Evolutionary conservation across 305 asterid species (phyloP).

Genomic region (Fraxinus angustifolia): DNA sequence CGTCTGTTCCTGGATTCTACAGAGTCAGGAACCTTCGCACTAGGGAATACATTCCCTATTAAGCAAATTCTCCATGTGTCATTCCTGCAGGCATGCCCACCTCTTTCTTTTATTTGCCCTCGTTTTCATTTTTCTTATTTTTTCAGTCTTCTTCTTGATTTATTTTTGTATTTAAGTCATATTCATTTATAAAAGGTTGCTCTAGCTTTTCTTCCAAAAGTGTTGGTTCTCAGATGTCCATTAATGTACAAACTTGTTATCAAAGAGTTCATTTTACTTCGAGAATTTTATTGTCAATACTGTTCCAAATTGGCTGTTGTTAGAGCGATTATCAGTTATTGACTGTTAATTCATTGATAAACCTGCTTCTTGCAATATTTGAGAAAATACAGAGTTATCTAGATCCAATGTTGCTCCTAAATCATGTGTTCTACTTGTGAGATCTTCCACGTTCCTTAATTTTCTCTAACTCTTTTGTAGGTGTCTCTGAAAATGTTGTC

Average conservation of each 20-base stretch:
- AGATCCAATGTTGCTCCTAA: not conserved
- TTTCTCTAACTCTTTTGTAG: constrained; percentile 40
- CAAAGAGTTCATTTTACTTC: not conserved
- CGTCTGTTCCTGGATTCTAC: not conserved
- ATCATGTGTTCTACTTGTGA: not conserved
- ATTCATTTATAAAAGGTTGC: not conserved
- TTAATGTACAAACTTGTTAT: not conserved
- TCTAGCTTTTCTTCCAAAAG: not conserved
- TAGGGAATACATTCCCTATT: not conserved
- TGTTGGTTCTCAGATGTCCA: not conserved
- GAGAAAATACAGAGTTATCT: not conserved
- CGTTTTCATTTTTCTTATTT: not conserved
- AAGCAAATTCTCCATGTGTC: not conserved
- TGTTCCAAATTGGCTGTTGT: not conserved
- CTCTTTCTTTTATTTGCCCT: not conserved
- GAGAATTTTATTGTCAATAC: not conserved
- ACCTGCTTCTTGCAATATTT: not conserved
- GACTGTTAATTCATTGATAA: not conserved
- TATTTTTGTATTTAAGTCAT: not conserved
- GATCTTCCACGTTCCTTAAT: not conserved
- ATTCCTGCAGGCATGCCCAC: not conserved
- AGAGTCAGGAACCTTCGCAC: not conserved
- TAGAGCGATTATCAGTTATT: not conserved
- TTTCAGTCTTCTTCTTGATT: not conserved
- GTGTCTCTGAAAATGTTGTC: constrained; percentile 84